These are phyloP conservation scores for Naganishia sp. DNA, from an alignment of 1,284 basidiomycete genomes.

Conservation along the genomic window DNA sequence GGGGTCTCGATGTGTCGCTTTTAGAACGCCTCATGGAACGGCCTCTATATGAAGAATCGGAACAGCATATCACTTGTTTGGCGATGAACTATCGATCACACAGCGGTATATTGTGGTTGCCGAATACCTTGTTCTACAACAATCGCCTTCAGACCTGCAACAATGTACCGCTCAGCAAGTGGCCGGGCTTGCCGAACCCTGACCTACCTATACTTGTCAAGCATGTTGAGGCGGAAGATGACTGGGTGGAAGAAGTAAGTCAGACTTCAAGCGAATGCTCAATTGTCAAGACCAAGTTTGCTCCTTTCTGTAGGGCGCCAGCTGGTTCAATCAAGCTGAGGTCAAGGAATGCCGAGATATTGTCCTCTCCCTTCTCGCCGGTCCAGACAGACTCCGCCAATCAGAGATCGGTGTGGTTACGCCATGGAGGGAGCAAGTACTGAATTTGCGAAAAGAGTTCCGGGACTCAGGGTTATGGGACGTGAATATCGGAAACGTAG, in stretches of 20 bases:
- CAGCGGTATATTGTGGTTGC: constrained; percentile 51
- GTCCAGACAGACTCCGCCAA: constrained; percentile 34
- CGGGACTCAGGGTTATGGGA: constrained; percentile 41
- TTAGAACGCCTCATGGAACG: constrained; percentile 49
- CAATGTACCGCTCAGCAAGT: constrained; percentile 40
- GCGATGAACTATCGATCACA: constrained; percentile 52
- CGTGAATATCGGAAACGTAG: constrained; percentile 53
- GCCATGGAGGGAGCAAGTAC: constrained; percentile 55
- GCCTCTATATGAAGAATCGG: constrained; percentile 40
- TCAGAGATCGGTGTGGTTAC: constrained; percentile 52
- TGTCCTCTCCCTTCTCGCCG: constrained; percentile 20
- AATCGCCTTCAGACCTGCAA: constrained; percentile 49
- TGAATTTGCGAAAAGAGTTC: constrained; percentile 50
- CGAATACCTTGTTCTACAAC: constrained; percentile 53
- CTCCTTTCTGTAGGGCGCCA: constrained; percentile 37
- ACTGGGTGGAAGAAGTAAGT: constrained; percentile 51
- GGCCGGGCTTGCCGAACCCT: constrained; percentile 43
- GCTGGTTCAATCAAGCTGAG: constrained; percentile 31
- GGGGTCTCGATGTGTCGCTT: constrained; percentile 51
- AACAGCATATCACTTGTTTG: constrained; percentile 25
- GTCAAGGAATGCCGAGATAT: constrained; percentile 34
- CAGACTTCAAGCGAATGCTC: neutral
- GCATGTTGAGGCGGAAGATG: constrained; percentile 45
- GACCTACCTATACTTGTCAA: constrained; percentile 49
- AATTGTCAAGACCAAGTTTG: neutral